Percentiles rank a stretch among this genome's conserved stretches.
These are phyloP conservation scores for Boletus subcaerulescens DNA, from an alignment of 768 basidiomycete species.

Conservation along the genomic window DNA sequence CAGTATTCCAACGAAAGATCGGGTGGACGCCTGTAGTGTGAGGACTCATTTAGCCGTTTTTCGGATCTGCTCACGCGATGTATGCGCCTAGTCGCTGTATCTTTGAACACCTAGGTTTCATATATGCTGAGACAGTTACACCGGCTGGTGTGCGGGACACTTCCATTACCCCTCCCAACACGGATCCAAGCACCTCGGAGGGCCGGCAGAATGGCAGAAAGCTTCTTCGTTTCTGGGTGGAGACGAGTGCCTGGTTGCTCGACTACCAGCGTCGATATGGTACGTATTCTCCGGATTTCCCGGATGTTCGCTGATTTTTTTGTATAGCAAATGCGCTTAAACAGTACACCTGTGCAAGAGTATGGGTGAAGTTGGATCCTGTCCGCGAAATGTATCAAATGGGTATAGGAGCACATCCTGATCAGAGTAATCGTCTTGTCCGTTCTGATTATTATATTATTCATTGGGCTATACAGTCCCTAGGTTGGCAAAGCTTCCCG, in stretches of 20 bases:
- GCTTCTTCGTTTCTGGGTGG: conserved; percentile 79
- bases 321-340: conserved; percentile 46
- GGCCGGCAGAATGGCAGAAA: conserved; percentile 55
- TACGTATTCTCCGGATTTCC: conserved; percentile 25
- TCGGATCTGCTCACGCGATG: conserved; percentile 9
- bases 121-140: conserved; percentile 19
- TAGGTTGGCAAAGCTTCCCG: conserved; percentile 46
- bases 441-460: background rate
- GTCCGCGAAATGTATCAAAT: conserved; percentile 70
- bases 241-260: conserved; percentile 62
- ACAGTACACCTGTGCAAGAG: conserved; percentile 37
- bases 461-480: conserved; percentile 42
- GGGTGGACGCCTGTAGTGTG: conserved; percentile 65
- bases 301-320: conserved; percentile 8
- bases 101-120: conserved; percentile 43
- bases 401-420: conserved; percentile 72
- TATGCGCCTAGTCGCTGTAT: conserved; percentile 34
- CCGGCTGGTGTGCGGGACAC: conserved; percentile 35
- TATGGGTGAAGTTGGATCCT: conserved; percentile 53
- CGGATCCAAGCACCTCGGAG: conserved; percentile 42
- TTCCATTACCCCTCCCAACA: conserved; percentile 53
- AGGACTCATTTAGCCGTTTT: conserved; percentile 25
- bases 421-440: conserved; percentile 52
- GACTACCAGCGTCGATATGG: conserved; percentile 52
- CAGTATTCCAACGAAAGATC: conserved; percentile 57